phyloP scores from a whole-genome alignment of 148 eudicot species.

The Nepenthes mirabilis region DNA sequence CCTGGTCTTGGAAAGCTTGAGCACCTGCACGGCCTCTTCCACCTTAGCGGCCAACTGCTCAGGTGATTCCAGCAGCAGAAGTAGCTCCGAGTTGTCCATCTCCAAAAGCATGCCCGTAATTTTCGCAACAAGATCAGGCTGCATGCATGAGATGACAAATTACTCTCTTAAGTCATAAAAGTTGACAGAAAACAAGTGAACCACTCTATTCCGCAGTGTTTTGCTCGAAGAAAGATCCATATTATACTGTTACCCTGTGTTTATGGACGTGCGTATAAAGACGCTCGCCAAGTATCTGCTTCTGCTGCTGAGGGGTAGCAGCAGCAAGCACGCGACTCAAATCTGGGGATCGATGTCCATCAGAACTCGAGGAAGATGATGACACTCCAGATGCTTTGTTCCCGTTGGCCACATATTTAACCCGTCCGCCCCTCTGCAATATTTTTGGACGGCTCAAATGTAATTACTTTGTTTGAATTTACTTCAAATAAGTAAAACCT shows the following conservation, averaged over 20 bases:
- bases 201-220: too few species aligned
- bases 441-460: neutral
- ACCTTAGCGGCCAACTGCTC: slow-evolving; percentile 48
- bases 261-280: slow-evolving; percentile 52
- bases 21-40: slow-evolving; percentile 60
- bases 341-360: slow-evolving; percentile 18
- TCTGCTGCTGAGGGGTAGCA: slow-evolving; percentile 45
- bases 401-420: slow-evolving; percentile 21
- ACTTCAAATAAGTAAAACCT: too few species aligned
- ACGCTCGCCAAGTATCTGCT: slow-evolving; percentile 53
- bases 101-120: slow-evolving; percentile 79
- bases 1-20: slow-evolving; percentile 34
- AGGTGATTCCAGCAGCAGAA: slow-evolving; percentile 53
- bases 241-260: slow-evolving; percentile 29
- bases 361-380: slow-evolving; percentile 3
- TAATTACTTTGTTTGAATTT: neutral
- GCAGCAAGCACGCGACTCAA: slow-evolving; percentile 60
- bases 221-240: too few species aligned
- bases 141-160: neutral
- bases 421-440: slow-evolving; percentile 26
- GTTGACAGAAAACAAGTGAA: too few species aligned
- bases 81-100: slow-evolving; percentile 69
- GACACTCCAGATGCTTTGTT: slow-evolving; percentile 15
- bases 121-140: slow-evolving; percentile 72
- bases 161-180: too few species aligned